A percentile compares a stretch with the other conserved stretches of the same genome.
Evolutionary conservation across 1,139 yeast species (phyloP).

Genomic region (Casaregolazyma lundiana): DNA sequence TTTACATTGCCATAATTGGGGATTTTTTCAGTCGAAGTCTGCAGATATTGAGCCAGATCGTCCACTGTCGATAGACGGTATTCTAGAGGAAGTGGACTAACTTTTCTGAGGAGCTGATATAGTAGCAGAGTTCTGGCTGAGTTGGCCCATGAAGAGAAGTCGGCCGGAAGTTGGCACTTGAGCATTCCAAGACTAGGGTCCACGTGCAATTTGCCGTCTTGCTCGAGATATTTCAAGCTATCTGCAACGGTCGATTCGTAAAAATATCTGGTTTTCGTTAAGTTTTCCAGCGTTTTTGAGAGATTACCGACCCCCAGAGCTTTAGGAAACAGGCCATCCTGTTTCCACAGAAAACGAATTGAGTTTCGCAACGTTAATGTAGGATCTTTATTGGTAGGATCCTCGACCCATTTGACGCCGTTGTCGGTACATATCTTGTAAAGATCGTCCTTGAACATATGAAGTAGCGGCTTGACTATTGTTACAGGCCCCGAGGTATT

Average conservation of each 20-base stretch:
- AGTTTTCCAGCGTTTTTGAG: background rate
- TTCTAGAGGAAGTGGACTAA: constrained; percentile 16
- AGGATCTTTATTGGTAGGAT: constrained; percentile 54
- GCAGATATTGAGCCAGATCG: constrained; percentile 6
- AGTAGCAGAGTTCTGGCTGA: constrained; percentile 14
- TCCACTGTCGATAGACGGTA: constrained; percentile 17
- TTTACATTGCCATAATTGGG: constrained; percentile 11
- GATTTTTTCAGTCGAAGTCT: constrained; percentile 3
- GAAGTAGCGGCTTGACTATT: constrained; percentile 52
- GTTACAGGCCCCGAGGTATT: constrained; percentile 20
- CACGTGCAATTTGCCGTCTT: background rate
- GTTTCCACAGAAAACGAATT: constrained; percentile 24
- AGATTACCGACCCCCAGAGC: constrained; percentile 2
- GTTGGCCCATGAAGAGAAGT: constrained; percentile 12
- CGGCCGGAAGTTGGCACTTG: constrained; percentile 1
- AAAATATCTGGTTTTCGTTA: background rate
- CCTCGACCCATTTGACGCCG: constrained; percentile 60
- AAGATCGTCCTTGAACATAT: constrained; percentile 42
- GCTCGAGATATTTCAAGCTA: background rate
- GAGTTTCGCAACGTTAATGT: constrained; percentile 54
- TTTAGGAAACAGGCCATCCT: constrained; percentile 1
- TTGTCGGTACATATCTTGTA: constrained; percentile 42
- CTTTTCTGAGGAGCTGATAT: constrained; percentile 12
- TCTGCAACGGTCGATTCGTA: background rate
- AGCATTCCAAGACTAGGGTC: constrained; percentile 1